Base-by-base conservation (phyloP, 345 rosid species). In the Odontarrhena argentea region DNA sequence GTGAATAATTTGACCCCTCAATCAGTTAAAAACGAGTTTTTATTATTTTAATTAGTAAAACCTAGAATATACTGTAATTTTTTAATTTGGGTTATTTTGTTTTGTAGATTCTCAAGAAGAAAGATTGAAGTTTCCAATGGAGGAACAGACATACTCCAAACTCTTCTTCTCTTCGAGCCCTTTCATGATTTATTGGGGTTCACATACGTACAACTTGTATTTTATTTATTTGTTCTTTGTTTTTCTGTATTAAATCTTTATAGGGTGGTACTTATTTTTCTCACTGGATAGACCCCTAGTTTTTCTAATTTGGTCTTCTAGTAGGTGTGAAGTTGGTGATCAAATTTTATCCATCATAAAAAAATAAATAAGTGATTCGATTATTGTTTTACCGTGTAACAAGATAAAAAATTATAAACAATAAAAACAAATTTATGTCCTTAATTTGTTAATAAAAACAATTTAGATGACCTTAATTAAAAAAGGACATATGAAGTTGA, bases 61-160 rank as follows among this genome's bases (percentile, higher is more conserved):
- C 38, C 26, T 26, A 44, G 40, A 15, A 55, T 62, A 62, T 63
- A 47, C 51, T 44, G 47, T 36, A 52, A 44, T 42, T 60, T 11
- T 53, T 62, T 28, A 34, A 64, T 71, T 64, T 63, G 5, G 59
- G 22, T 72, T 47, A 24, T 58, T 57, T 65, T 43, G 48, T 65
- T 65, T 65, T 57, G 67, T 65, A 65, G 55, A 48, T 72, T 72
- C 38, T 72, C 76, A 56, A 72, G 58, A 72, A 64, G 65, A 57
- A 47, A 36, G 59, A 52, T 65, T 73, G 66, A 26, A 14, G 47
- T 66, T 73, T 65, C 76, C 76, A 37, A 66, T 42, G 76, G 34
- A 73, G 67, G 52, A 66, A 59, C 76, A 73, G 71, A 73, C 76
- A 73, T 73, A 73, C 71, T 73, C 71, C 60, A 51, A 66, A 42